A percentile compares a stretch with the other conserved stretches of the same genome.
phyloP scores from a whole-genome alignment of 2,329 filamentous ascomycete species.

The Aspergillus versicolor region DNA sequence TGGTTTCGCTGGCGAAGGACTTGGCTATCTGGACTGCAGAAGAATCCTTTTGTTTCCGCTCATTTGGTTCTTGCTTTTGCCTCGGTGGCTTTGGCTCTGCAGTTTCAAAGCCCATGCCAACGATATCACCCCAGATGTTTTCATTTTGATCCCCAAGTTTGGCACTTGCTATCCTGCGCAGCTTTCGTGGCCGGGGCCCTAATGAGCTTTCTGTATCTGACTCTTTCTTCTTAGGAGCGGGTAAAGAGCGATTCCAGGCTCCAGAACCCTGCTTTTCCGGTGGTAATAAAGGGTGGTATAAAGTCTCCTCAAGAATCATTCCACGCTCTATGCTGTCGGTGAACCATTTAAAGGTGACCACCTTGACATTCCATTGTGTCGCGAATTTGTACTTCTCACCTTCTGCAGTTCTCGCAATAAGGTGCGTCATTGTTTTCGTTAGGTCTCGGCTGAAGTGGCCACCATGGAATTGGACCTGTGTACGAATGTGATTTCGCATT shows the following conservation, averaged over 20 bases:
- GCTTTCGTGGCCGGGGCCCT: constrained; percentile 69
- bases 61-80: constrained; percentile 25
- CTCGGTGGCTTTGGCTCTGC: constrained; percentile 24
- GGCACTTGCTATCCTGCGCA: constrained; percentile 83
- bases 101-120: constrained; percentile 50
- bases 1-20: constrained; percentile 41
- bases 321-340: constrained; percentile 77
- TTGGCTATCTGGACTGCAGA: constrained; percentile 33
- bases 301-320: constrained; percentile 86
- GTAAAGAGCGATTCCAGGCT: constrained; percentile 64
- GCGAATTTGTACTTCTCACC: constrained; percentile 91
- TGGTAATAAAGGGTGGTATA: constrained; percentile 75
- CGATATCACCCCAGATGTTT: constrained; percentile 87
- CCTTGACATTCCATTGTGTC: constrained; percentile 74
- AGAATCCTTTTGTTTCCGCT: constrained; percentile 12
- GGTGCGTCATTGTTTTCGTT: constrained; percentile 80
- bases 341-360: constrained; percentile 84
- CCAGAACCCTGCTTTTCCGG: constrained; percentile 70
- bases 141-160: constrained; percentile 78
- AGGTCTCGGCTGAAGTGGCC: constrained; percentile 86
- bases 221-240: constrained; percentile 24
- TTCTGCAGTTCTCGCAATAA: constrained; percentile 74
- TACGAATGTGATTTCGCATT: constrained; percentile 69
- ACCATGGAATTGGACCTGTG: constrained; percentile 67
- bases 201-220: constrained; percentile 46